A percentile compares a stretch with the other conserved stretches of the same genome.
phyloP scores from a whole-genome alignment of 2,329 filamentous ascomycete species.

The Mollisia scopiformis region DNA sequence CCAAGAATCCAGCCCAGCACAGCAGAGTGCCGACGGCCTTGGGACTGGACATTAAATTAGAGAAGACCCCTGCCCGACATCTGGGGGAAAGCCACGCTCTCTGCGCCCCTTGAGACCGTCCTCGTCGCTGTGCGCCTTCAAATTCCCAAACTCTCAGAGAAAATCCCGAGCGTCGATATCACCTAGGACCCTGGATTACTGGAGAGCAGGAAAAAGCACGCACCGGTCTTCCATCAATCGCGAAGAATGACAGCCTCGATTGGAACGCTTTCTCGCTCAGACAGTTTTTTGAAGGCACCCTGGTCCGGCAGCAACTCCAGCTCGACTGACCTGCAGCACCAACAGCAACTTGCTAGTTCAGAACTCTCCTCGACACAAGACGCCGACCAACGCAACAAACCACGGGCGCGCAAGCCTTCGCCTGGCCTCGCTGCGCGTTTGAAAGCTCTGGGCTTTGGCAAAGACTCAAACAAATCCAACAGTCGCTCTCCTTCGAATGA shows the following conservation, averaged over 20 bases:
- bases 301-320: slow-evolving; percentile 18
- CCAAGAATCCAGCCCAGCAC: background rate
- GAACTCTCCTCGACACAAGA: slow-evolving; percentile 19
- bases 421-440: slow-evolving; percentile 67
- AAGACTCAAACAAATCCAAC: slow-evolving; percentile 25
- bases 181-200: background rate
- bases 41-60: background rate
- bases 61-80: background rate
- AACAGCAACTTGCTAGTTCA: slow-evolving; percentile 6
- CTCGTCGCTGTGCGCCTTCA: slow-evolving; percentile 12
- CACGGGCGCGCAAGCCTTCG: slow-evolving; percentile 57
- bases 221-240: slow-evolving; percentile 9
- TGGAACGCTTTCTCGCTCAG: slow-evolving; percentile 26
- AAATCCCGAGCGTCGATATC: background rate
- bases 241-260: slow-evolving; percentile 25
- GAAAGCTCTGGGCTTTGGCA: slow-evolving; percentile 65
- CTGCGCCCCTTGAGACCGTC: slow-evolving; percentile 8
- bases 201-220: background rate
- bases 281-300: slow-evolving; percentile 22
- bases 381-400: slow-evolving; percentile 26
- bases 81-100: slow-evolving; percentile 4
- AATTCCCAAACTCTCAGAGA: slow-evolving; percentile 1
- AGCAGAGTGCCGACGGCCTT: background rate
- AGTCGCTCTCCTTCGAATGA: slow-evolving; percentile 38
- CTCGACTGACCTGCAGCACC: slow-evolving; percentile 23